Evolutionary conservation across 192 early-diverging fungal genomes (phyloP).

Genomic region (Mortierella claussenii): DNA sequence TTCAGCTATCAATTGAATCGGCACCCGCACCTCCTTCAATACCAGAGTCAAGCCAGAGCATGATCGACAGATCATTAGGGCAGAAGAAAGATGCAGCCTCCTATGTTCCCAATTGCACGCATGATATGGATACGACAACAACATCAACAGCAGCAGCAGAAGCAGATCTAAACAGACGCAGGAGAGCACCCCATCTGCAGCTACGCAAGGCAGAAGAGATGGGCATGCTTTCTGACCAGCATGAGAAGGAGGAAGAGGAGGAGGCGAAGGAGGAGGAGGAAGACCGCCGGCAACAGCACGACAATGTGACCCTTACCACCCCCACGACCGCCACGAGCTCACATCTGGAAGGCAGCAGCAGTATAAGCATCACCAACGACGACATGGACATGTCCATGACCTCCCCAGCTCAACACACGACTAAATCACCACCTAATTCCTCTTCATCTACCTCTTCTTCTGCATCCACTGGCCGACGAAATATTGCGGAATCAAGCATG

Average conservation of each 20-base stretch:
- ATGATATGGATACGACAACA: constrained; percentile 4
- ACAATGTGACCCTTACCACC: neutral
- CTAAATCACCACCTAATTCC: constrained; percentile 32
- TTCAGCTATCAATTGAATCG: neutral
- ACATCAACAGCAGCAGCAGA: constrained; percentile 4
- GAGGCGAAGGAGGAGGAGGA: neutral
- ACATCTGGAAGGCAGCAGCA: neutral
- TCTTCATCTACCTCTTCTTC: constrained; percentile 32
- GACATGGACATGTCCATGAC: constrained; percentile 31
- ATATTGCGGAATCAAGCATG: constrained; percentile 48
- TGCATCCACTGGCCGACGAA: constrained; percentile 17
- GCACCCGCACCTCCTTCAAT: neutral
- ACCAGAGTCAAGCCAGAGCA: neutral
- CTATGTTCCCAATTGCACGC: constrained; percentile 20
- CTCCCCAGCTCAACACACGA: constrained; percentile 19
- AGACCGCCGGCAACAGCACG: neutral
- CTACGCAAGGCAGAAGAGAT: neutral
- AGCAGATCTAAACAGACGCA: neutral
- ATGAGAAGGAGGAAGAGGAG: neutral
- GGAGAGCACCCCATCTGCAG: neutral
- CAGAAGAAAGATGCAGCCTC: constrained; percentile 8
- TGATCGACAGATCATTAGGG: neutral
- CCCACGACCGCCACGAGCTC: constrained; percentile 6
- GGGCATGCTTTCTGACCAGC: neutral
- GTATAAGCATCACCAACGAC: neutral